A percentile compares a stretch with the other conserved stretches of the same genome.
phyloP scores from a whole-genome alignment of 257 asterid species.

The Euphrasia confusa region DNA sequence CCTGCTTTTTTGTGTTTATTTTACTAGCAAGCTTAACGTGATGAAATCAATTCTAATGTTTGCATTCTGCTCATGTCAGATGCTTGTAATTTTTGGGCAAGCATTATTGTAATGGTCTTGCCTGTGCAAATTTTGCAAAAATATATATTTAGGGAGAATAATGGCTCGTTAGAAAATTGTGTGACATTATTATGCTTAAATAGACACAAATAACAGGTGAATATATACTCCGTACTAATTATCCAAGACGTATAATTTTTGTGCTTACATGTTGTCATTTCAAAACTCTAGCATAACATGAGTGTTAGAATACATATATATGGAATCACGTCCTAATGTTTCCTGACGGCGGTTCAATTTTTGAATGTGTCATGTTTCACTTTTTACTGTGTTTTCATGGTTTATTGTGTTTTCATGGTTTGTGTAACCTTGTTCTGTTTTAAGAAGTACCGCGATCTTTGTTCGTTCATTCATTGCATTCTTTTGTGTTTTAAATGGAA shows the following conservation, averaged over 20 bases:
- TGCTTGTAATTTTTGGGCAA: constrained; percentile 9
- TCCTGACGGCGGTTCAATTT: background rate
- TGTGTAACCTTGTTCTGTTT: background rate
- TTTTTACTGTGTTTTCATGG: background rate
- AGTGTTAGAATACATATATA: background rate
- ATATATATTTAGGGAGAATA: constrained; percentile 12
- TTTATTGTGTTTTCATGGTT: background rate
- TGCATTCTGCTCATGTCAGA: constrained; percentile 5
- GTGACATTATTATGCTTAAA: background rate
- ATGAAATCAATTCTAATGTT: constrained; percentile 12
- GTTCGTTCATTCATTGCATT: constrained; percentile 11
- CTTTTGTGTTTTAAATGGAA: constrained; percentile 20
- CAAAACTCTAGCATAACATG: background rate
- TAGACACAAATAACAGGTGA: background rate
- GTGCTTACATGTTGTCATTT: constrained; percentile 7
- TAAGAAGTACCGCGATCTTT: constrained; percentile 12
- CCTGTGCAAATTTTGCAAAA: constrained; percentile 12
- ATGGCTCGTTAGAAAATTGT: background rate
- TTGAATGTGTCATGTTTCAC: background rate
- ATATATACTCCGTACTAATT: too few species aligned
- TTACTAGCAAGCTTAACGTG: constrained; percentile 9
- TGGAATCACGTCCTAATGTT: background rate
- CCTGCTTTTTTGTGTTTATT: constrained; percentile 11
- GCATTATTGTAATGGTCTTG: background rate
- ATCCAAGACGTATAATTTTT: background rate